Conservation (phyloP, 257 asterid species). For the Gentiana straminea region DNA sequence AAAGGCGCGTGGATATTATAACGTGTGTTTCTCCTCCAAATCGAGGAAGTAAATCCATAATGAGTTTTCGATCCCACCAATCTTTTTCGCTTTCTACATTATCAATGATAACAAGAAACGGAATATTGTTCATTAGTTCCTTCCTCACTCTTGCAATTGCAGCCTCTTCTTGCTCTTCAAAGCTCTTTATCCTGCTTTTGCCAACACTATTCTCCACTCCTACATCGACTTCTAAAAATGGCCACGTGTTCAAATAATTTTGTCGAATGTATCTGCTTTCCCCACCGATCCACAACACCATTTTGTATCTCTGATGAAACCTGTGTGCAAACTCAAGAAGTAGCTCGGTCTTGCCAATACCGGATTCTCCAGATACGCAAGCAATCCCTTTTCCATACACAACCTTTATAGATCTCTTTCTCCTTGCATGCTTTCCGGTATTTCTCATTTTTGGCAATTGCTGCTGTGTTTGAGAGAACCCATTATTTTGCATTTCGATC, state of each 20-base stretch:
- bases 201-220: slow-evolving; percentile 55
- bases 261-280: slow-evolving; percentile 67
- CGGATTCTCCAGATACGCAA: slow-evolving; percentile 69
- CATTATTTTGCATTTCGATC: slow-evolving; percentile 61
- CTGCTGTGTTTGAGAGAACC: slow-evolving; percentile 26
- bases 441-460: slow-evolving; percentile 21
- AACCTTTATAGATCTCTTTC: slow-evolving; percentile 46
- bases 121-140: slow-evolving; percentile 76
- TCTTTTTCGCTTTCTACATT: slow-evolving; percentile 89
- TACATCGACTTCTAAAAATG: slow-evolving; percentile 65
- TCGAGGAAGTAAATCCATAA: slow-evolving; percentile 89
- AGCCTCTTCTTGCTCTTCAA: slow-evolving; percentile 81
- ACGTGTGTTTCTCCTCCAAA: slow-evolving; percentile 93
- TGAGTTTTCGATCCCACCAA: slow-evolving; percentile 91
- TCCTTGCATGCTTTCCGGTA: slow-evolving; percentile 35
- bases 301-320: slow-evolving; percentile 67
- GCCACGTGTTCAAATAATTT: slow-evolving; percentile 64
- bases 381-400: slow-evolving; percentile 81
- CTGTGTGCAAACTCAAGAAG: slow-evolving; percentile 69
- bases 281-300: slow-evolving; percentile 86
- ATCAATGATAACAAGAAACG: slow-evolving; percentile 63
- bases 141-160: slow-evolving; percentile 65
- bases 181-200: slow-evolving; percentile 48
- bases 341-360: slow-evolving; percentile 82
- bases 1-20: slow-evolving; percentile 58